phyloP scores from a whole-genome alignment of 306 rosid species.

The Prunus campanulata region DNA sequence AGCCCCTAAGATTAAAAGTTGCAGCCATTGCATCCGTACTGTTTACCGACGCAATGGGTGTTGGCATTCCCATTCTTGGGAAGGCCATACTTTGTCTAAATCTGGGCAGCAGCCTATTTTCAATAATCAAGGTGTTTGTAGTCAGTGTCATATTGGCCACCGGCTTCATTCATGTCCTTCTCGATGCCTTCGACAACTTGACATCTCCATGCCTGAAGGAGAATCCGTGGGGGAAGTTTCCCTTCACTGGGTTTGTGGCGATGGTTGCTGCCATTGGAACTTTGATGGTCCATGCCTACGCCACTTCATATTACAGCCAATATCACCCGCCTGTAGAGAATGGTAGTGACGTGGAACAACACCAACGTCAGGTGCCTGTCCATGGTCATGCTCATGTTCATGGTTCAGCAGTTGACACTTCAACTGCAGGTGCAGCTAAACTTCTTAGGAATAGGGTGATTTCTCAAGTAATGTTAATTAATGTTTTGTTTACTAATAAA shows the following conservation, averaged over 20 bases:
- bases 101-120: conserved; percentile 53
- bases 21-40: conserved; percentile 51
- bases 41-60: conserved; percentile 49
- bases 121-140: conserved; percentile 58
- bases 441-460: too few relatives aligned
- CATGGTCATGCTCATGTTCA: too few relatives aligned
- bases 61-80: conserved; percentile 58
- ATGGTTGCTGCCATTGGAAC: conserved; percentile 73
- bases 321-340: too few relatives aligned
- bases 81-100: conserved; percentile 49
- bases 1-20: conserved; percentile 44
- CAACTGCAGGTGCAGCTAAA: too few relatives aligned
- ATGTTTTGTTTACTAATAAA: too few relatives aligned
- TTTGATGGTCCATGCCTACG: conserved; percentile 67
- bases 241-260: conserved; percentile 77
- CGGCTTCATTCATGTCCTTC: conserved; percentile 74
- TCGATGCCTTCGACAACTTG: conserved; percentile 57
- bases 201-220: conserved; percentile 39
- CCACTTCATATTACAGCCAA: neutral
- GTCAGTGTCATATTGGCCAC: conserved; percentile 75
- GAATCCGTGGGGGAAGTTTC: conserved; percentile 60
- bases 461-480: too few relatives aligned
- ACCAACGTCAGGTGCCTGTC: too few relatives aligned
- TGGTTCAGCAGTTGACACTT: too few relatives aligned
- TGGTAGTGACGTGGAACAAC: too few relatives aligned